Percentiles rank a stretch among this genome's conserved stretches.
These are phyloP conservation scores for Cytospora chrysosperma DNA, from an alignment of 2,329 filamentous ascomycete species.

Conservation along the genomic window DNA sequence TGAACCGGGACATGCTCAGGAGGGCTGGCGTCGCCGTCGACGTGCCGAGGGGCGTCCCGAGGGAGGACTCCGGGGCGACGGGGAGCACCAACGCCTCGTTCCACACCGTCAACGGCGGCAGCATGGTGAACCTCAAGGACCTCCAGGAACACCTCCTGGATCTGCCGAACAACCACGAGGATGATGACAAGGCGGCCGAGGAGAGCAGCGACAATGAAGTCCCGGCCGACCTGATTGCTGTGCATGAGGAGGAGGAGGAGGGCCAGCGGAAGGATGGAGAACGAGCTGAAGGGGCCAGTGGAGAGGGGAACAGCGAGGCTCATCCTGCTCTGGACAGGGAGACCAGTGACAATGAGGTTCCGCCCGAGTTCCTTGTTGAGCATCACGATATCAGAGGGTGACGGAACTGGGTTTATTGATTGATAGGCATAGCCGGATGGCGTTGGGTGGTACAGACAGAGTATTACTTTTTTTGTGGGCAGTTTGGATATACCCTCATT, in stretches of 20 bases:
- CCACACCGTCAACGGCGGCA: slow-evolving; percentile 30
- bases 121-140: slow-evolving; percentile 36
- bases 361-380: slow-evolving; percentile 52
- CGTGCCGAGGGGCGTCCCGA: slow-evolving; percentile 20
- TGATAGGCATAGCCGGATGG: not conserved
- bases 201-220: slow-evolving; percentile 41
- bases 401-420: not conserved
- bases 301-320: not conserved
- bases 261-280: slow-evolving; percentile 24
- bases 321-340: slow-evolving; percentile 27
- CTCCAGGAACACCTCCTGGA: slow-evolving; percentile 31
- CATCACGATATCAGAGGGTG: slow-evolving; percentile 32
- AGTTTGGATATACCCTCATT: slow-evolving; percentile 10
- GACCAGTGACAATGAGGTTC: slow-evolving; percentile 50
- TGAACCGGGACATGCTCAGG: slow-evolving; percentile 34
- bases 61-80: slow-evolving; percentile 14
- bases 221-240: slow-evolving; percentile 41
- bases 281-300: not conserved
- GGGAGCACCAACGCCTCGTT: slow-evolving; percentile 20
- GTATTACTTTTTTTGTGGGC: not conserved
- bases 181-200: slow-evolving; percentile 19
- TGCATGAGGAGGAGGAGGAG: slow-evolving; percentile 29
- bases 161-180: slow-evolving; percentile 24
- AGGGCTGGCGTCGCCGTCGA: slow-evolving; percentile 33
- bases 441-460: not conserved